Percentiles rank a stretch among this genome's conserved stretches.
Evolutionary conservation across 495 filamentous ascomycete genomes (phyloP).

Genomic region (Alectoria sarmentosa): DNA sequence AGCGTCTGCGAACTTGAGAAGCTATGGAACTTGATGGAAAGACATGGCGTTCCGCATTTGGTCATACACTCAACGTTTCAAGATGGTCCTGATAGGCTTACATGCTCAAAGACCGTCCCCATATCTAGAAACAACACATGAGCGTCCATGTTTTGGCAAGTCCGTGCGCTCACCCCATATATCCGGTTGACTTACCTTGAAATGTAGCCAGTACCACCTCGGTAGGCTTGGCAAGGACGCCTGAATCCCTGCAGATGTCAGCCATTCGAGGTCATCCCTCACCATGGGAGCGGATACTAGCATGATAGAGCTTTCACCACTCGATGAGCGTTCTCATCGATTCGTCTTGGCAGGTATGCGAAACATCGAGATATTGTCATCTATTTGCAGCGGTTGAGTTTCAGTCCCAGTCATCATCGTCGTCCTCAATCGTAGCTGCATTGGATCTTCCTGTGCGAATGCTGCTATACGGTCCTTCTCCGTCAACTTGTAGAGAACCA

Average conservation of each 20-base stretch:
- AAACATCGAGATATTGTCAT: not conserved
- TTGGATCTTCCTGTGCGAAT: constrained; percentile 37
- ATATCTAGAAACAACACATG: not conserved
- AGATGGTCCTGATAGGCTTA: not conserved
- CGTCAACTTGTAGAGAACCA: constrained; percentile 34
- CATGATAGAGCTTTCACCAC: not conserved
- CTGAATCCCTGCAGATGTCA: not conserved
- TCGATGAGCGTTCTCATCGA: not conserved
- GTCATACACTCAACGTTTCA: not conserved
- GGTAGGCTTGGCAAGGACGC: not conserved
- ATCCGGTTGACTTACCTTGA: no score
- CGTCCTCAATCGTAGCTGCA: constrained; percentile 44
- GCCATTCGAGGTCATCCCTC: not conserved
- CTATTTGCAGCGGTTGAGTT: not conserved
- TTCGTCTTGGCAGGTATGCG: not conserved
- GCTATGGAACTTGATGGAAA: not conserved
- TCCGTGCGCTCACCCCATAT: not conserved
- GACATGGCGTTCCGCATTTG: not conserved
- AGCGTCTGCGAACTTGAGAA: not conserved
- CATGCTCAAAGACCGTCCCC: not conserved
- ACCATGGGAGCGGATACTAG: not conserved
- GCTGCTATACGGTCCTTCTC: constrained; percentile 37
- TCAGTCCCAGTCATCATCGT: constrained; percentile 80
- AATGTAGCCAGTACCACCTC: not conserved
- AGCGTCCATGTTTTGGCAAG: not conserved